These are phyloP conservation scores for Parascedosporium putredinis DNA, from an alignment of 2,329 filamentous ascomycete genomes.

Conservation along the genomic window DNA sequence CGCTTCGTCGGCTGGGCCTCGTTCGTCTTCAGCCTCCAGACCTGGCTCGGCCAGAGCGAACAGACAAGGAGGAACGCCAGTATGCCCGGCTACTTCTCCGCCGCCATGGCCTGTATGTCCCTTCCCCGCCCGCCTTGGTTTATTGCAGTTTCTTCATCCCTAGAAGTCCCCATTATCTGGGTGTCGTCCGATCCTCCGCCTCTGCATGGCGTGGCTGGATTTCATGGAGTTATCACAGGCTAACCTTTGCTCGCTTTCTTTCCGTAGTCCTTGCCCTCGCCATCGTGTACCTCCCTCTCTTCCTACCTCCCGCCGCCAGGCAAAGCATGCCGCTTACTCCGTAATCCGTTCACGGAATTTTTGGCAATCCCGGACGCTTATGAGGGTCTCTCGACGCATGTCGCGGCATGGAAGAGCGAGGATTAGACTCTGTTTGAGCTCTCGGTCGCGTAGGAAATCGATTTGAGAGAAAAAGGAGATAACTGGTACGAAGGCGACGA, in stretches of 20 bases:
- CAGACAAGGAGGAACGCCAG: constrained; percentile 51
- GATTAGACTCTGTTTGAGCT: no score
- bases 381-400: background rate
- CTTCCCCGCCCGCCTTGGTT: background rate
- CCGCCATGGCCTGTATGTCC: constrained; percentile 68
- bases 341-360: no score
- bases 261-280: constrained; percentile 47
- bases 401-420: no score
- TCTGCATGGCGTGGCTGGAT: no score
- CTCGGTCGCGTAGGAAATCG: no score
- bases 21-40: constrained; percentile 64
- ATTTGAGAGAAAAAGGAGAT: no score
- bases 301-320: constrained; percentile 24
- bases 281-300: constrained; percentile 40
- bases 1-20: constrained; percentile 65
- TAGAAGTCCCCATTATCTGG: no score
- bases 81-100: constrained; percentile 61
- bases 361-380: no score
- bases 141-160: no score
- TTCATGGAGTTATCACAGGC: no score
- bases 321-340: background rate
- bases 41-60: constrained; percentile 66
- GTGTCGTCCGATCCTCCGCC: no score
- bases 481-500: no score
- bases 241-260: background rate